Evolutionary conservation across 2,329 filamentous ascomycete species (phyloP), one percentile per base, ranked within the genome.

Genomic region (Beauveria australis): DNA sequence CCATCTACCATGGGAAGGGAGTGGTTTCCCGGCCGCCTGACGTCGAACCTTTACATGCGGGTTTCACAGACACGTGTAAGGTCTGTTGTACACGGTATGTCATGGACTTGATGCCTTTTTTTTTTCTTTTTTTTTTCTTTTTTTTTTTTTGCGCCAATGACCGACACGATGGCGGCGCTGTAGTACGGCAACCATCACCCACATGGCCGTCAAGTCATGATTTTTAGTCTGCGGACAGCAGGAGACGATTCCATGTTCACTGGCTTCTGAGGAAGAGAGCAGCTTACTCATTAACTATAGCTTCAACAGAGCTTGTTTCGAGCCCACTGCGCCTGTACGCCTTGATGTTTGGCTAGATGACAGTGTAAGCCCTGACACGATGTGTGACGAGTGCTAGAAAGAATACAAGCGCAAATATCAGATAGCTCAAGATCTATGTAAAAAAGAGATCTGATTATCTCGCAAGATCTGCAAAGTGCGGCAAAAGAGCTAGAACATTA

Each of bases 201-300:
- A 37, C 56, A 59, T 59, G 37, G 37, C 40, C n/a, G n/a, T 12
- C 18, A 33, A 30, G 26, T 59, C 56, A 59, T 52, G 56, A 18
- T 37, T 55, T 55, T 12, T 12, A 8, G 5, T 33, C 16, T 30
- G 40, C 5, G 41, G 53, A 26, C 3, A 30, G 18, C 26, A 55
- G 41, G 18, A 37, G 4, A 55, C 3, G 8, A 22, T 16, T 12
- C 18, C 3, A n/a, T 33, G 12, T 18, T 2, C 9, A n/a, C 12
- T n/a, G 5, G 47, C 18, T 19, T 8, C 26, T 26, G 7, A 30
- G 5, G 24, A 49, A 4, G 12, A 4, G 12, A n/a, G n/a, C 5
- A 18, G 22, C 5, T 12, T 24, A 14, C 5, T 9, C 1, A 22
- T 16, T 6, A 6, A 16, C 2, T 40, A 3, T 14, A 47, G 22